phyloP scores from a whole-genome alignment of 352 stramenopile genomes.

The Phytophthora foliorum region DNA sequence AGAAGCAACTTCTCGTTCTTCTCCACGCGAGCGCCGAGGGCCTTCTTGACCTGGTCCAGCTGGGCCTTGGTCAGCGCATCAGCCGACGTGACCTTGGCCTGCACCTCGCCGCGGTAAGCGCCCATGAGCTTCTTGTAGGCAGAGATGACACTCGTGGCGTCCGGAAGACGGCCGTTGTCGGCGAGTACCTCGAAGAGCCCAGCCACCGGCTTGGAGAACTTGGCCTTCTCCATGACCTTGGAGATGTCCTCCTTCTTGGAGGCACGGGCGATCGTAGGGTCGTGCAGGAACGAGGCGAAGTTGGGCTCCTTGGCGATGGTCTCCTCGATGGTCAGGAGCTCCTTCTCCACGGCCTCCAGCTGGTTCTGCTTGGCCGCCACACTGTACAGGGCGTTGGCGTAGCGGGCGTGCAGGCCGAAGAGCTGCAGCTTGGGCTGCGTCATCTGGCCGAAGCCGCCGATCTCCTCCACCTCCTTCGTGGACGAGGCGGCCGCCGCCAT shows the following conservation, averaged over 20 bases:
- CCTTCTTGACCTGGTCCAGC: conserved; percentile 94
- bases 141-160: conserved; percentile 89
- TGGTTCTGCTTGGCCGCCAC: conserved; percentile 92
- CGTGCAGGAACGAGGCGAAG: conserved; percentile 96
- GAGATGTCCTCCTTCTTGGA: conserved; percentile 96
- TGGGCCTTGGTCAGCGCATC: conserved; percentile 94
- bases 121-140: conserved; percentile 96
- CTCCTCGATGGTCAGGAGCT: conserved; percentile 87
- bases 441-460: conserved; percentile 84
- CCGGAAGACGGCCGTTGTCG: conserved; percentile 95
- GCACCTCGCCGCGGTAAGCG: conserved; percentile 95
- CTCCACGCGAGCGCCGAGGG: conserved; percentile 89
- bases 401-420: conserved; percentile 96
- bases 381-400: conserved; percentile 98
- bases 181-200: conserved; percentile 97
- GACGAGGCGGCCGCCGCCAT: conserved; percentile 43
- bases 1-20: conserved; percentile 94
- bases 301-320: conserved; percentile 88
- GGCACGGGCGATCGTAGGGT: conserved; percentile 96
- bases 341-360: conserved; percentile 88
- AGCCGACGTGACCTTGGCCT: conserved; percentile 97
- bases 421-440: conserved; percentile 94
- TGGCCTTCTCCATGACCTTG: conserved; percentile 90
- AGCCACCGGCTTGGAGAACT: conserved; percentile 95
- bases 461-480: conserved; percentile 67